phyloP scores from a whole-genome alignment of 1,284 basidiomycete genomes.

The Anthracocystis setariae region DNA sequence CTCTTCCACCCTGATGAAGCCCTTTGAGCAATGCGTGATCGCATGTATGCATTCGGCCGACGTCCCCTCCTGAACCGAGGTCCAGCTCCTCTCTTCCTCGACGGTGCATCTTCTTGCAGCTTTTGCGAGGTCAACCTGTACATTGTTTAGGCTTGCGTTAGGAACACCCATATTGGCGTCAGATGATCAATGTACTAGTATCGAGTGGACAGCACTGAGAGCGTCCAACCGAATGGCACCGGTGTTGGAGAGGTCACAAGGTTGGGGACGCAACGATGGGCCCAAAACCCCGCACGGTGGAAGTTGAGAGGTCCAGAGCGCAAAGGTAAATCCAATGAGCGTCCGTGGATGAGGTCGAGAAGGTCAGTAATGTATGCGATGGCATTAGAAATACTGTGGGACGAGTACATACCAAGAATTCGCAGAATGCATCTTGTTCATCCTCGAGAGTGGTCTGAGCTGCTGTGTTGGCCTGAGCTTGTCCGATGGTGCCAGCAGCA shows the following conservation, averaged over 20 bases:
- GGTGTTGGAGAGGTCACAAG: neutral
- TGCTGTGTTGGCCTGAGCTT: conserved; percentile 11
- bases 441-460: conserved; percentile 37
- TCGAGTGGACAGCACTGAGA: conserved; percentile 48
- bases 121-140: neutral
- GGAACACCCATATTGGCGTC: neutral
- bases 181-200: conserved; percentile 22
- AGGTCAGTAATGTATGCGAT: neutral
- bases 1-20: too few species aligned
- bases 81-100: too few species aligned
- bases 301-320: too few species aligned
- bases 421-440: conserved; percentile 55
- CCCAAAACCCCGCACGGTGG: too few species aligned
- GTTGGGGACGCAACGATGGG: neutral
- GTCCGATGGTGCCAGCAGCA: conserved; percentile 1
- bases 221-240: neutral
- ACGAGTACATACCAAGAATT: conserved; percentile 45
- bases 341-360: too few species aligned
- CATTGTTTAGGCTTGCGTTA: too few species aligned
- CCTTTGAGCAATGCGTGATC: neutral
- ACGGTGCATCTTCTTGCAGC: too few species aligned
- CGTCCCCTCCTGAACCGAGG: too few species aligned
- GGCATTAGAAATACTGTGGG: too few species aligned
- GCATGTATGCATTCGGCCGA: too few species aligned
- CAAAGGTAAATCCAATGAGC: too few species aligned